Base-by-base conservation (phyloP, 2,329 filamentous ascomycete genomes). In the Diaporthe humulicola region DNA sequence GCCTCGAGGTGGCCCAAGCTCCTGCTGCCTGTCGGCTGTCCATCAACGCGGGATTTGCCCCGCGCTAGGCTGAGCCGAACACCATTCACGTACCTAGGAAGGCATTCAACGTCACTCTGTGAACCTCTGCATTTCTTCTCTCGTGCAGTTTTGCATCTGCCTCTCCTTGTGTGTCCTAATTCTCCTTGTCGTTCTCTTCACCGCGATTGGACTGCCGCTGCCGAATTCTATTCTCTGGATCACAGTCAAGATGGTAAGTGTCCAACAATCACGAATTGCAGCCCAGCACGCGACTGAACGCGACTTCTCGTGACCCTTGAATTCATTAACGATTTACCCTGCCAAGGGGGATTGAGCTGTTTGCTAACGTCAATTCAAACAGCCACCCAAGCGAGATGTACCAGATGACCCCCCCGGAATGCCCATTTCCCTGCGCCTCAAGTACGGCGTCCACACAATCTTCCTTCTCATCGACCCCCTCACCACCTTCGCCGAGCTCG, bases 391-490 rank as follows among this genome's bases (percentile, higher is more conserved):
- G 57, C 56, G 56, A 40, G 42, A 30, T 38, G 40, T 38, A 38
- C 58, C 73, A 64, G 71, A 83, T 85, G 73, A 70, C 19, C 69
- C 73, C 2, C 61, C 61, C 75, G 87, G 90, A 58, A 84, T 87
- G n/a, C 86, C 89, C 78, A 87, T 90, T 79, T 94, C 93, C 14
- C 85, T 96, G 73, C 89, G 92, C 75, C 91, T 96, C 85, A 95
- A 95, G 83, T 89, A 93, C 81, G 91, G 93, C 80, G 90, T 91
- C 74, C 90, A 92, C 79, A 95, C 93, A 5, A 87, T 95, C 77
- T 90, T 94, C 79, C 86, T 95, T 74, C 92, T 93, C 76, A 87
- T 93, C 60, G 88, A 91, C 52, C 85, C 91, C 7, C 84, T 88
- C 19, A 87, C 88, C 52, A 83, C 90, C 15, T 90, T 95, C 79